A percentile compares a stretch with the other conserved stretches of the same genome.
Evolutionary conservation across 2,329 filamentous ascomycete genomes (phyloP).

Genomic region (Stylonectria norvegica): DNA sequence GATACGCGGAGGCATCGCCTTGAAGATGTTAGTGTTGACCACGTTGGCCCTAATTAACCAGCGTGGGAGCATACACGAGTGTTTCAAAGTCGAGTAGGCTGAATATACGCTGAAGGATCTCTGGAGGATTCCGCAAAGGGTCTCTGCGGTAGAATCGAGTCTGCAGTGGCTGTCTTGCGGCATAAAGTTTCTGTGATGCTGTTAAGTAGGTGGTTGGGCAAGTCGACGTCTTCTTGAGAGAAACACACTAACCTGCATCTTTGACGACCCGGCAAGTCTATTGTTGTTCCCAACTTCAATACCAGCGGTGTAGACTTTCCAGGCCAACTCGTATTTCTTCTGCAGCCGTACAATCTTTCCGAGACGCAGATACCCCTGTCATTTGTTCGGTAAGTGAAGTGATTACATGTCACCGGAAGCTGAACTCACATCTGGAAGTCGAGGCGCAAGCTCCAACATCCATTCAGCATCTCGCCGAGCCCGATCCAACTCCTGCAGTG

Average conservation of each 20-base stretch:
- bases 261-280: slow-evolving; percentile 26
- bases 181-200: slow-evolving; percentile 31
- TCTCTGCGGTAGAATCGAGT: slow-evolving; percentile 32
- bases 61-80: slow-evolving; percentile 23
- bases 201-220: neutral
- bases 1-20: slow-evolving; percentile 34
- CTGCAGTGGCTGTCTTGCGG: slow-evolving; percentile 35
- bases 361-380: slow-evolving; percentile 43
- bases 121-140: slow-evolving; percentile 35
- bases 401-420: neutral
- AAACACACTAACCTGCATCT: slow-evolving; percentile 33
- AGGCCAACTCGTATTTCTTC: slow-evolving; percentile 37
- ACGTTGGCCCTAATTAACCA: neutral
- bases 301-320: slow-evolving; percentile 39
- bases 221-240: too few species aligned
- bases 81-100: slow-evolving; percentile 32
- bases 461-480: slow-evolving; percentile 41
- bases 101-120: slow-evolving; percentile 37
- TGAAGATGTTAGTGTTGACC: neutral
- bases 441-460: slow-evolving; percentile 41
- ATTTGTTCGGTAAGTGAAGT: slow-evolving; percentile 12
- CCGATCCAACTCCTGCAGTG: slow-evolving; percentile 35
- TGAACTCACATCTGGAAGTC: slow-evolving; percentile 36
- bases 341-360: slow-evolving; percentile 39
- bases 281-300: slow-evolving; percentile 32